Conservation (phyloP, 768 basidiomycete species). For the Phylloporus arenicola region DNA sequence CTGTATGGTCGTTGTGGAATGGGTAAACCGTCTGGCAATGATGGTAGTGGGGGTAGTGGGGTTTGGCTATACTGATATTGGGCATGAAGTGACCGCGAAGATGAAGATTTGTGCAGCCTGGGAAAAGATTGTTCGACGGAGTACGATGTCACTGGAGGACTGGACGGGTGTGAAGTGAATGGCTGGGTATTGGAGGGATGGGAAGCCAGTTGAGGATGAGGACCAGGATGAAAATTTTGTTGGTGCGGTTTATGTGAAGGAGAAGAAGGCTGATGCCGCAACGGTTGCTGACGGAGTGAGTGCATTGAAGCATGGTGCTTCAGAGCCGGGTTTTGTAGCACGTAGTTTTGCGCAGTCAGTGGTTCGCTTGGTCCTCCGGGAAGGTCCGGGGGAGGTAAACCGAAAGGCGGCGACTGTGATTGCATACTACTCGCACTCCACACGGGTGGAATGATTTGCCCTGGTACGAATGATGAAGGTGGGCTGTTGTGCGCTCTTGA, state of each 20-base stretch:
- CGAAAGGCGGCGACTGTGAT: conserved; percentile 22
- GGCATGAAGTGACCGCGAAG: conserved; percentile 53
- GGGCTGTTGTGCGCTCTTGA: conserved; percentile 16
- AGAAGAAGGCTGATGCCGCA: conserved; percentile 16
- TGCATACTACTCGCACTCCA: conserved; percentile 36
- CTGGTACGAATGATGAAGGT: conserved; percentile 35
- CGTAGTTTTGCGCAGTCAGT: conserved; percentile 6
- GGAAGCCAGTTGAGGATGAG: conserved; percentile 15
- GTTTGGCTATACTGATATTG: conserved; percentile 42
- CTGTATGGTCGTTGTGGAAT: conserved; percentile 24
- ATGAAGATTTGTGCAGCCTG: conserved; percentile 47
- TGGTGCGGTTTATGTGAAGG: conserved; percentile 10
- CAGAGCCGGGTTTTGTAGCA: conserved; percentile 8
- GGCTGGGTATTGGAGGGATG: conserved; percentile 9
- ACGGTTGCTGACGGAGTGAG: conserved; percentile 26
- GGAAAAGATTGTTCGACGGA: conserved; percentile 43
- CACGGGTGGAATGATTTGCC: conserved; percentile 33
- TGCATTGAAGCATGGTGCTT: conserved; percentile 24
- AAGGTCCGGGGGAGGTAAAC: conserved; percentile 17
- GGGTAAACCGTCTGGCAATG: conserved; percentile 31
- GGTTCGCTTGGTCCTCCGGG: conserved; percentile 16
- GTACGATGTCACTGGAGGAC: conserved; percentile 21
- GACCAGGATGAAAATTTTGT: conserved; percentile 8
- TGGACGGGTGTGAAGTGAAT: conserved; percentile 8
- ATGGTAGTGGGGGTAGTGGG: conserved; percentile 35